Percentiles rank a stretch among this genome's conserved stretches.
Conservation (phyloP, 2,329 filamentous ascomycete species). For the Immersiporthe knoxdaviesiana region DNA sequence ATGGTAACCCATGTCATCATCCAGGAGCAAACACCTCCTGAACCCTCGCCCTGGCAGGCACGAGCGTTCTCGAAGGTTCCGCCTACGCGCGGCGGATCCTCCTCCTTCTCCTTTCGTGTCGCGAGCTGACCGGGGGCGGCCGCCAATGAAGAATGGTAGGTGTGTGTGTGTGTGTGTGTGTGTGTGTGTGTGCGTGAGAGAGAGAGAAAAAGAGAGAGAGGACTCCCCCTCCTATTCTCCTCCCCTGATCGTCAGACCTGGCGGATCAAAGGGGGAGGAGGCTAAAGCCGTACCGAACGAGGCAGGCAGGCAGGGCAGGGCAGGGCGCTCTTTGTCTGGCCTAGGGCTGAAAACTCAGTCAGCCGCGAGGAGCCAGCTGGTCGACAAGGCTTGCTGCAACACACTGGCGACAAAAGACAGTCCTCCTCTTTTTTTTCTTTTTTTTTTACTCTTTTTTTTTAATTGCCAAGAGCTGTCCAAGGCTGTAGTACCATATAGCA, state of each 20-base stretch:
- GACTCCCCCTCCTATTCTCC: no score
- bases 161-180: no score
- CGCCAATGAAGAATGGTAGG: not conserved
- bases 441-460: no score
- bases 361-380: not conserved
- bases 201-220: no score
- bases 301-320: not conserved
- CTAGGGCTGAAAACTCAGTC: not conserved
- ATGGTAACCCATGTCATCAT: no score
- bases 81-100: not conserved
- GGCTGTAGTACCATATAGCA: not conserved
- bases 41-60: not conserved
- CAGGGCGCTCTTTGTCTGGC: not conserved
- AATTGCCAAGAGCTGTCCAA: not conserved
- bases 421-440: no score
- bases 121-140: not conserved
- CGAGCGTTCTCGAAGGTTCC: not conserved
- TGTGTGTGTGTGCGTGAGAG: no score
- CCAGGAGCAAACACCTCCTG: not conserved
- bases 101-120: not conserved
- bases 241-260: not conserved
- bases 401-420: no score
- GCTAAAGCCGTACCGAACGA: not conserved
- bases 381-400: not conserved
- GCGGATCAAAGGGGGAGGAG: slow-evolving; percentile 6